A percentile compares a stretch with the other conserved stretches of the same genome.
Evolutionary conservation across 768 basidiomycete genomes (phyloP).

Genomic region (Lanmaoa pseudosensibilis): DNA sequence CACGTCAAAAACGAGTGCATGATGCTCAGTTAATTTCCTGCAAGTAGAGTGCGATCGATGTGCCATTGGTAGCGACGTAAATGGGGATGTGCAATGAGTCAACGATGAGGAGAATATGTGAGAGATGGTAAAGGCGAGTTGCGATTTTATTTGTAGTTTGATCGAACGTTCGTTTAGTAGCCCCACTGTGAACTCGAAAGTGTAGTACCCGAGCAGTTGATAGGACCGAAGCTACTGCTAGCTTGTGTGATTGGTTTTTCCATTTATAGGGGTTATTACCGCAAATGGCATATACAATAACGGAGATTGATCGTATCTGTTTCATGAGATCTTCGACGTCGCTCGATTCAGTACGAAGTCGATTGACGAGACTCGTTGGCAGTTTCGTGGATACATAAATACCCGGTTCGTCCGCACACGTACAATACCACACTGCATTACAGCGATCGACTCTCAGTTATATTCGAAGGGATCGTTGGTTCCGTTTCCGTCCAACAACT

Average conservation of each 20-base stretch:
- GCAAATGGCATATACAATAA: background rate
- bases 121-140: background rate
- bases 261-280: background rate
- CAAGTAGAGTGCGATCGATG: slow-evolving; percentile 9
- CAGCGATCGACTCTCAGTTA: background rate
- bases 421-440: background rate
- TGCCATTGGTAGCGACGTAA: slow-evolving; percentile 16
- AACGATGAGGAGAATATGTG: background rate
- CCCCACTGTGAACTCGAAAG: too few species aligned
- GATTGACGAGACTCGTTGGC: background rate
- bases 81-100: background rate
- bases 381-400: background rate
- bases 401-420: background rate
- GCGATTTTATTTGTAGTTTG: too few species aligned
- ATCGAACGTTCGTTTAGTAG: too few species aligned
- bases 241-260: background rate
- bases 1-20: slow-evolving; percentile 67
- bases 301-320: background rate
- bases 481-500: background rate
- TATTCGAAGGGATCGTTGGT: background rate
- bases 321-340: background rate
- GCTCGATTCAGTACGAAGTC: background rate
- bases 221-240: too few species aligned
- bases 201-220: too few species aligned
- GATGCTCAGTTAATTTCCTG: slow-evolving; percentile 22